phyloP scores from a whole-genome alignment of 1,284 basidiomycete genomes.

The Melampsora larici-populina region DNA sequence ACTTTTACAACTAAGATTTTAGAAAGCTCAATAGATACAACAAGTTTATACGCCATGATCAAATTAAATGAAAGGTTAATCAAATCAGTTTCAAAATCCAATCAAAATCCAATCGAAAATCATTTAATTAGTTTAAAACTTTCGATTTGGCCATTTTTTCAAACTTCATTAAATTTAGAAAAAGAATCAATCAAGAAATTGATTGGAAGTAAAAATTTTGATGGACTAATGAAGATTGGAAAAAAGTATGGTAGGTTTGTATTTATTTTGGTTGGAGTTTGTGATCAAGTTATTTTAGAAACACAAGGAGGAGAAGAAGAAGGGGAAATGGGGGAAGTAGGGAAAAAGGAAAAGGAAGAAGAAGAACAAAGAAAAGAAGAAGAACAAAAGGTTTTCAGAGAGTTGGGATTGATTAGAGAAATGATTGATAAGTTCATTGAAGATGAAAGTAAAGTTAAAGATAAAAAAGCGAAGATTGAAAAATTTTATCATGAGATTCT shows the following conservation, averaged over 20 bases:
- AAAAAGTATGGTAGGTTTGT: slow-evolving; percentile 33
- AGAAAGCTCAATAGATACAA: slow-evolving; percentile 12
- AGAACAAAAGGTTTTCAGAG: slow-evolving; percentile 12
- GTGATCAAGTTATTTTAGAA: background rate
- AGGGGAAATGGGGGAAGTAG: background rate
- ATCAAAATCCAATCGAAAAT: slow-evolving; percentile 12
- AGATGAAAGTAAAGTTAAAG: background rate
- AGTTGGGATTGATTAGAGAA: slow-evolving; percentile 14
- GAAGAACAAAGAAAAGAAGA: background rate
- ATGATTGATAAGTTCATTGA: slow-evolving; percentile 13
- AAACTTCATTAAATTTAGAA: slow-evolving; percentile 30
- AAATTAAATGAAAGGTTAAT: slow-evolving; percentile 37
- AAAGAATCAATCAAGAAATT: slow-evolving; percentile 3
- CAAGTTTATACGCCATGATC: slow-evolving; percentile 41
- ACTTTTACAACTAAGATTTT: slow-evolving; percentile 37
- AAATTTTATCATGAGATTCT: slow-evolving; percentile 28
- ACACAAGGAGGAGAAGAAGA: background rate
- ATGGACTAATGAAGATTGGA: slow-evolving; percentile 18
- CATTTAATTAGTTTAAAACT: slow-evolving; percentile 40
- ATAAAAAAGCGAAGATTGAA: background rate
- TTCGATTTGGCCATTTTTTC: slow-evolving; percentile 34
- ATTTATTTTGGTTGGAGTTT: slow-evolving; percentile 16
- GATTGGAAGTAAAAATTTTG: background rate
- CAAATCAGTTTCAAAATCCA: background rate
- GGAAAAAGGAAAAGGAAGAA: background rate